Base-by-base conservation (phyloP, 2,329 filamentous ascomycete species). In the Arthrobotrys sinensis region DNA sequence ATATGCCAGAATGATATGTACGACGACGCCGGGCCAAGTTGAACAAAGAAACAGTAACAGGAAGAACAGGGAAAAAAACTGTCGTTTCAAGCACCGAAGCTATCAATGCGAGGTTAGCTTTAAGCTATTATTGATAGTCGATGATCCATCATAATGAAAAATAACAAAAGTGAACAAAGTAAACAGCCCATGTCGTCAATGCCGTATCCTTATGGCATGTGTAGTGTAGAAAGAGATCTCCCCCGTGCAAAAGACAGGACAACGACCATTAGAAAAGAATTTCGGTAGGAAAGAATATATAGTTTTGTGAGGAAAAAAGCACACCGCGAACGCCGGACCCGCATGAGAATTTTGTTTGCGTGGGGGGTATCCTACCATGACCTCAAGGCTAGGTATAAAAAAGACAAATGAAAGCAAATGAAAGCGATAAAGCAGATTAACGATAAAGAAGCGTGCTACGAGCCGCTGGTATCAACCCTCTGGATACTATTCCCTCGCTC, bases 351-450 rank as follows among this genome's bases (percentile, higher is more conserved):
- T 65, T 71, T 68, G 48, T 60, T 65, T 70, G 60, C 66, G 52
- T 43, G 32, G 57, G 73, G 72, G 73, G 73, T 78, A 78, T 78
- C 75, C 75, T 68, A 72, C 62, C 40, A 36, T 62, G 50, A 64
- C 67, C 28, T 24, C 36, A 28, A 64, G 60, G 67, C 36, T 46
- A 55, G 45, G 65, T 60, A 66, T 57, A 72, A 67, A 45, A 69
- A 66, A 60, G 32, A 60, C 8, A 50, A 24, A 45, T 21, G 43
- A 67, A 63, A 32, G 12, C 50, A 8, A 38, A 55, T 5, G 55
- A 40, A 36, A 28, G 53, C 28, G 10, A 24, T 32, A n/a, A 77
- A 53, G n/a, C 10, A 16, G 19, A 66, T n/a, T 36, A 60, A 24
- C 2, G 34, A 7, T 38, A 50, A 19, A 40, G n/a, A 34, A 40